A percentile compares a stretch with the other conserved stretches of the same genome.
These are phyloP conservation scores for Fusarium gaditjirri DNA, from an alignment of 2,329 filamentous ascomycete genomes.

Conservation along the genomic window DNA sequence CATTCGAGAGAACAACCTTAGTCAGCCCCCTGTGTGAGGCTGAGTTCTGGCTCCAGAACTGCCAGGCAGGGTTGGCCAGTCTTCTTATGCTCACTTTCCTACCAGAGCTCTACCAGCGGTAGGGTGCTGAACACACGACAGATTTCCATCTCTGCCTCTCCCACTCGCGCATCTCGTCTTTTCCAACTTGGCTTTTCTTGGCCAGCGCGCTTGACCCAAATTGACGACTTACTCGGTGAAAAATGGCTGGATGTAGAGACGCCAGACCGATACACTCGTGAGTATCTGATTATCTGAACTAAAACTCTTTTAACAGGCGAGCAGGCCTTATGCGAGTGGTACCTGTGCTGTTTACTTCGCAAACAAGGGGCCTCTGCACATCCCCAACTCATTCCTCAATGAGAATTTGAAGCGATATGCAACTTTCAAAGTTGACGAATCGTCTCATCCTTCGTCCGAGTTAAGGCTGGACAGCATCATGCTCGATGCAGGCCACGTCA, in stretches of 20 bases:
- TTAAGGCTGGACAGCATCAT: not conserved
- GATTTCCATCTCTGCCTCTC: not conserved
- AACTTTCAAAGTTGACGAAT: fast-evolving
- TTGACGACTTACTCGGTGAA: not conserved
- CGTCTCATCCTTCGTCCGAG: fast-evolving
- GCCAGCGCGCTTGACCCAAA: no score
- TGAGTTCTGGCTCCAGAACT: not conserved
- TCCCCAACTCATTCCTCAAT: not conserved
- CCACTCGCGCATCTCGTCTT: not conserved
- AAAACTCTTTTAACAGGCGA: not conserved
- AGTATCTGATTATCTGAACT: not conserved
- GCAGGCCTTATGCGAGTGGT: constrained; percentile 1
- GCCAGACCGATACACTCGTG: not conserved
- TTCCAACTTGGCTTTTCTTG: no score
- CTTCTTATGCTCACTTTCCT: not conserved
- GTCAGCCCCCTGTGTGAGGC: not conserved
- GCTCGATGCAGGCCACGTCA: not conserved
- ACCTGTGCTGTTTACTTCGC: not conserved
- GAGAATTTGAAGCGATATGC: not conserved
- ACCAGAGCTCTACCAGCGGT: not conserved
- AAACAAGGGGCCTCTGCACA: not conserved
- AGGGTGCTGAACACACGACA: fast-evolving
- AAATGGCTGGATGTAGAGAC: not conserved
- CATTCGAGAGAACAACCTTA: fast-evolving
- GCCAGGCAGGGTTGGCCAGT: not conserved